Conservation (phyloP, 371 early-diverging fungal species). For the Nematocida displodere region DNA sequence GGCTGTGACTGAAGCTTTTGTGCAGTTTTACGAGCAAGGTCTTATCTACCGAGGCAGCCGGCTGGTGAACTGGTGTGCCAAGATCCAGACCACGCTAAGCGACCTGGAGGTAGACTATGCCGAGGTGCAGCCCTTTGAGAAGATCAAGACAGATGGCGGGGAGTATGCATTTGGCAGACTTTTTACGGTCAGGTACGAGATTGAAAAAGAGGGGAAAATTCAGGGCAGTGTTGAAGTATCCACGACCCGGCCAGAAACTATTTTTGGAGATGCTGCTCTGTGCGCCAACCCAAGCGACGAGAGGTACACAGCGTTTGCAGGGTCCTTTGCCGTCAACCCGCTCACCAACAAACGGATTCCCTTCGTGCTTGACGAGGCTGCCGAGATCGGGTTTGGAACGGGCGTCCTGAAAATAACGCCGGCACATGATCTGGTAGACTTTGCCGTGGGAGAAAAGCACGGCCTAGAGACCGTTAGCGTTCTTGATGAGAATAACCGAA, state of each 20-base stretch:
- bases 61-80: constrained; percentile 95
- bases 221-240: constrained; percentile 80
- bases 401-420: constrained; percentile 99
- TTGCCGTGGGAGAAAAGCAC: constrained; percentile 86
- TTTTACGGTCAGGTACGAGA: constrained; percentile 69
- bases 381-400: constrained; percentile 89
- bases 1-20: constrained; percentile 88
- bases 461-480: constrained; percentile 82
- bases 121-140: constrained; percentile 48
- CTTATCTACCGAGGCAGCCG: constrained; percentile 89
- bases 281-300: constrained; percentile 83
- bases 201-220: constrained; percentile 61
- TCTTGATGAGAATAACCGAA: constrained; percentile 85
- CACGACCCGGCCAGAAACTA: constrained; percentile 97
- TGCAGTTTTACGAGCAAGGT: constrained; percentile 84
- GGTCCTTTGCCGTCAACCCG: constrained; percentile 74
- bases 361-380: constrained; percentile 79
- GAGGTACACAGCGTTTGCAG: constrained; percentile 68
- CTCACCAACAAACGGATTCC: constrained; percentile 80
- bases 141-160: constrained; percentile 67
- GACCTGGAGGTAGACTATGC: constrained; percentile 75
- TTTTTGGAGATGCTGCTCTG: constrained; percentile 93
- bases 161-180: constrained; percentile 93
- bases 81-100: constrained; percentile 86
- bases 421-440: constrained; percentile 98